Evolutionary conservation across 179 eudicot species (phyloP).

Genomic region (Spergularia azorica): DNA sequence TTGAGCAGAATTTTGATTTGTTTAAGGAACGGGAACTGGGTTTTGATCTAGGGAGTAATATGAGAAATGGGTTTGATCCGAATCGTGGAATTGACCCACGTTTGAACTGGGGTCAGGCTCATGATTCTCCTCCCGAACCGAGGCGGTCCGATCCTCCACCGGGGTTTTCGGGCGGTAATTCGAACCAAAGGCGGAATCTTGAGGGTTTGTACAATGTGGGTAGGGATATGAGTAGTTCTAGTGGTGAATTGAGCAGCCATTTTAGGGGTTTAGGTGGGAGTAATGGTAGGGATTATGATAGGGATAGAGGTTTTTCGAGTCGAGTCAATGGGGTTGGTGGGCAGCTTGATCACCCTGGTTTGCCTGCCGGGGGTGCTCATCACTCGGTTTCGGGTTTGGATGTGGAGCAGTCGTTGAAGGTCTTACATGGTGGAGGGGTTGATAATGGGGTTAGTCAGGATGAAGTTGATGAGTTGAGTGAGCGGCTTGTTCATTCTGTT

Average conservation of each 20-base stretch:
- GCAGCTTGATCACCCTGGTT: slow-evolving; percentile 57
- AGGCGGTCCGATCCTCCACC: slow-evolving; percentile 54
- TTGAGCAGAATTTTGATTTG: slow-evolving; percentile 17
- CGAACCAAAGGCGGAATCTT: slow-evolving; percentile 34
- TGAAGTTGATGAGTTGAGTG: slow-evolving; percentile 60
- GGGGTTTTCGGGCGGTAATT: slow-evolving; percentile 49
- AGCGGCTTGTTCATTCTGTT: slow-evolving; percentile 47
- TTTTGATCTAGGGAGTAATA: slow-evolving; percentile 27
- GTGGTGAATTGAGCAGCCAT: slow-evolving; percentile 34
- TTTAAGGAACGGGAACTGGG: slow-evolving; percentile 31
- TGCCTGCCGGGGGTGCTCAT: slow-evolving; percentile 48
- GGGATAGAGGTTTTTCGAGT: slow-evolving; percentile 23
- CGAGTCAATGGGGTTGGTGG: slow-evolving; percentile 27
- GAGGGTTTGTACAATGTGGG: slow-evolving; percentile 33
- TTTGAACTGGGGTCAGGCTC: slow-evolving; percentile 27
- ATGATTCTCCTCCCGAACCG: slow-evolving; percentile 18
- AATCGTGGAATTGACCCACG: slow-evolving; percentile 34
- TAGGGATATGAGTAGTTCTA: slow-evolving; percentile 33
- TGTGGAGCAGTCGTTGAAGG: slow-evolving; percentile 54
- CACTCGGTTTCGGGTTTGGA: slow-evolving; percentile 49
- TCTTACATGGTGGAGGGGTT: slow-evolving; percentile 37
- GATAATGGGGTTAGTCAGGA: slow-evolving; percentile 30
- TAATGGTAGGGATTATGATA: slow-evolving; percentile 21
- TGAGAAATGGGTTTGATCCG: slow-evolving; percentile 36
- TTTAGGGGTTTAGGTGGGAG: slow-evolving; percentile 26